Percentiles rank a stretch among this genome's conserved stretches.
These are phyloP conservation scores for Suhomyces taliae DNA, from an alignment of 1,139 yeast species.

Conservation along the genomic window DNA sequence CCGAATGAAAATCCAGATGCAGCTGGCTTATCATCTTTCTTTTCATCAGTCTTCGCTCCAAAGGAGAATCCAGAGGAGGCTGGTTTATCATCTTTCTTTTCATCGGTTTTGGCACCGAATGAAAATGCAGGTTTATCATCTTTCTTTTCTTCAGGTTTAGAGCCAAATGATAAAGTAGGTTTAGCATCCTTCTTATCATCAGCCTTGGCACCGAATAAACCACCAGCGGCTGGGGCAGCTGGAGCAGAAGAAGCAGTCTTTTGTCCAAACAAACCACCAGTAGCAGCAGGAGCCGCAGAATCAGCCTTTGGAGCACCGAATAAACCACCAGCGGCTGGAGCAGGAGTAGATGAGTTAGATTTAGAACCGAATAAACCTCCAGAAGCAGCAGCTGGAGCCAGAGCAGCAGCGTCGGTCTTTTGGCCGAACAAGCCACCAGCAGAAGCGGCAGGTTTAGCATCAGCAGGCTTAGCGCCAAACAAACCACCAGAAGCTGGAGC, in stretches of 20 bases:
- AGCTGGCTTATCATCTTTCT: constrained; percentile 15
- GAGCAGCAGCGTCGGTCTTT: constrained; percentile 14
- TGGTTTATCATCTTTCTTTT: constrained; percentile 17
- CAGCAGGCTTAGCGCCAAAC: constrained; percentile 20
- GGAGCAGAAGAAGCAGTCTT: constrained; percentile 17
- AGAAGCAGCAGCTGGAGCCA: constrained; percentile 13
- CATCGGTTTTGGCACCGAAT: constrained; percentile 18
- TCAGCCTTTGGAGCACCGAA: constrained; percentile 16
- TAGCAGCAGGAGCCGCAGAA: constrained; percentile 1
- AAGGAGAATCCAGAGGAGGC: constrained; percentile 13
- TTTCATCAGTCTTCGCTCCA: constrained; percentile 17
- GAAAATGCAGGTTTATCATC: constrained; percentile 14
- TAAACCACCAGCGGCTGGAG: constrained; percentile 15
- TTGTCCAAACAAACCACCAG: neutral
- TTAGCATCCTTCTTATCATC: constrained; percentile 15
- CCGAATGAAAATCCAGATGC: constrained; percentile 24
- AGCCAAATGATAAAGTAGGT: constrained; percentile 13
- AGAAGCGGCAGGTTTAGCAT: constrained; percentile 2
- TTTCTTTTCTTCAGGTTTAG: constrained; percentile 8
- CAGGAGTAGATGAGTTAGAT: constrained; percentile 14
- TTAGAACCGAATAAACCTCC: constrained; percentile 15
- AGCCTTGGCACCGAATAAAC: constrained; percentile 26
- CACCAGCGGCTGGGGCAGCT: too few relatives aligned
- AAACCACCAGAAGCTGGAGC: constrained; percentile 11
- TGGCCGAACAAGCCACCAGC: constrained; percentile 17